Conservation (phyloP, 139 green algal genomes). For the Limnomonas spitsbergensis region DNA sequence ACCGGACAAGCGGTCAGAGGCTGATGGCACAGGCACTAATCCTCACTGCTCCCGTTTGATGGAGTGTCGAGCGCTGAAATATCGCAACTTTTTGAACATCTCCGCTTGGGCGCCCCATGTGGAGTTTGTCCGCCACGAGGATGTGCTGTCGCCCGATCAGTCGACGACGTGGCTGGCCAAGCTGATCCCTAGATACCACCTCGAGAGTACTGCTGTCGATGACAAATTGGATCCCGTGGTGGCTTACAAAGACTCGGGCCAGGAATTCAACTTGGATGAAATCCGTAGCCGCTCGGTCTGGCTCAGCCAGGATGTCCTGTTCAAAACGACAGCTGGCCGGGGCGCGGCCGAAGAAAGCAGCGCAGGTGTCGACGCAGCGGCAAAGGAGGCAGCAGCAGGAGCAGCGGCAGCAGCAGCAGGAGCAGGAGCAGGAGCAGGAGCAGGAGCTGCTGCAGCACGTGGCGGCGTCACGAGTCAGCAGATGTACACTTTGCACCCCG, state of each 20-base stretch:
- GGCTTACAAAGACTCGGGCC: not conserved
- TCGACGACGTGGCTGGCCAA: not conserved
- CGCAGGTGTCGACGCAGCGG: not conserved
- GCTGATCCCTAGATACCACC: not conserved
- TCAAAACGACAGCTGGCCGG: too few relatives aligned
- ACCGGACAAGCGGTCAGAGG: too few relatives aligned
- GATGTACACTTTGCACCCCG: not conserved
- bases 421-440: not conserved
- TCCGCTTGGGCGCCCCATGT: not conserved
- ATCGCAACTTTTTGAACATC: not conserved
- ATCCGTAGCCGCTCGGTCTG: not conserved
- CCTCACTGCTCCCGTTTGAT: too few relatives aligned
- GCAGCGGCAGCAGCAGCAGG: not conserved
- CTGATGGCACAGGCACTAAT: too few relatives aligned
- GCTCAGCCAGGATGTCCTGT: not conserved
- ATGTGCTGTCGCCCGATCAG: not conserved
- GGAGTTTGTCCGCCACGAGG: not conserved
- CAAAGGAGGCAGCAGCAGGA: not conserved
- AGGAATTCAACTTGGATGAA: not conserved
- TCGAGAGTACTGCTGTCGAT: not conserved
- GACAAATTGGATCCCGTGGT: not conserved
- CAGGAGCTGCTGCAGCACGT: not conserved
- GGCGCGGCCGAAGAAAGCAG: too few relatives aligned
- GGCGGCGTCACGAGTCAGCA: not conserved
- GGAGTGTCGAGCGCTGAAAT: not conserved